These are phyloP conservation scores for Pichia inconspicua DNA, from an alignment of 1,139 yeast species.

Conservation along the genomic window DNA sequence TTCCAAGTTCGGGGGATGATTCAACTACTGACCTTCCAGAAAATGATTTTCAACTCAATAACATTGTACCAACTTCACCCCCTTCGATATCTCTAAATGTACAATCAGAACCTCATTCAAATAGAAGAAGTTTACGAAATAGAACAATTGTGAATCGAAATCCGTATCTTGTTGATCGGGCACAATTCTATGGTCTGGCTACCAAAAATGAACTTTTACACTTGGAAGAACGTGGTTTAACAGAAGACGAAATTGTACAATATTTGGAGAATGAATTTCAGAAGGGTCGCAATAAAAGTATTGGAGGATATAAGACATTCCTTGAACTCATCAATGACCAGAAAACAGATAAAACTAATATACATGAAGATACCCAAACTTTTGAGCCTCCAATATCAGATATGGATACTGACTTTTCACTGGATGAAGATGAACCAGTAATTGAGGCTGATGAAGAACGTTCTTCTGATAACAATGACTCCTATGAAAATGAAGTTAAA, in stretches of 20 bases:
- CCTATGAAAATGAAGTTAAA: too few relatives aligned
- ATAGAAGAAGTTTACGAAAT: slow-evolving; percentile 10
- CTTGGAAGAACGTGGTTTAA: slow-evolving; percentile 23
- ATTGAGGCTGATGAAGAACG: not conserved
- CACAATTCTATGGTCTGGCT: slow-evolving; percentile 26
- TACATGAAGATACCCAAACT: not conserved
- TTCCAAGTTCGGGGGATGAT: too few relatives aligned
- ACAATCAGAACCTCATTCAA: not conserved
- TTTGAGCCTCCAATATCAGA: not conserved
- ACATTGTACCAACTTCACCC: too few relatives aligned
- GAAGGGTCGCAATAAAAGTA: slow-evolving; percentile 19
- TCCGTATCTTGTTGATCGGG: slow-evolving; percentile 28
- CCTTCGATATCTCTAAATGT: too few relatives aligned
- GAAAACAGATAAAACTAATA: not conserved
- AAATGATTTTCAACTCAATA: too few relatives aligned
- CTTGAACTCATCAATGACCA: slow-evolving; percentile 17
- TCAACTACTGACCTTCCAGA: too few relatives aligned
- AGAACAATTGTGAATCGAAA: slow-evolving; percentile 14
- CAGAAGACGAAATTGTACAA: slow-evolving; percentile 22
- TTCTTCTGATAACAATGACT: not conserved
- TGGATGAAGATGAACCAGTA: slow-evolving; percentile 6
- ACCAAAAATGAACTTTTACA: slow-evolving; percentile 23
- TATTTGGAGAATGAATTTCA: slow-evolving; percentile 22
- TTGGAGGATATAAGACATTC: slow-evolving; percentile 25
- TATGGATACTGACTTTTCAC: slow-evolving; percentile 8